These are phyloP conservation scores for Trichoderma sp. DNA, from an alignment of 2,329 filamentous ascomycete species.

Conservation along the genomic window DNA sequence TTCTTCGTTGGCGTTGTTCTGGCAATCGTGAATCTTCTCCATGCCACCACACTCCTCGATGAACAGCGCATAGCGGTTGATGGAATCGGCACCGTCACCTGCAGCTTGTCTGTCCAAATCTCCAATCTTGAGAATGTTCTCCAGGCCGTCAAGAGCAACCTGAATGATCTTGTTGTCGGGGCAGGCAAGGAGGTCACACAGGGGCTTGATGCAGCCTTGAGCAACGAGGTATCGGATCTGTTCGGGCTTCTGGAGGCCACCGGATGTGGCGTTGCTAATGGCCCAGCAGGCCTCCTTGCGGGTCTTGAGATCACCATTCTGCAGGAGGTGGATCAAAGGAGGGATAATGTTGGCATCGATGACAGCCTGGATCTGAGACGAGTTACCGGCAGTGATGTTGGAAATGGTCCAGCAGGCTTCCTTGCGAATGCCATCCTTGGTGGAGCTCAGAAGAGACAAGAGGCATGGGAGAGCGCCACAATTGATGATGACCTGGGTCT, in stretches of 20 bases:
- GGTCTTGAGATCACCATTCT: slow-evolving; percentile 98
- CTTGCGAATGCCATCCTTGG: slow-evolving; percentile 98
- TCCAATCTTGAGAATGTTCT: slow-evolving; percentile 99
- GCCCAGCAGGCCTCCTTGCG: slow-evolving; percentile 99
- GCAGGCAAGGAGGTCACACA: slow-evolving; percentile 92
- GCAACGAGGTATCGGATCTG: slow-evolving; percentile 95
- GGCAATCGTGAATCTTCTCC: slow-evolving; percentile 99
- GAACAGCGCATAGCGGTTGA: slow-evolving; percentile 97
- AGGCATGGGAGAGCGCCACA: slow-evolving; percentile 90
- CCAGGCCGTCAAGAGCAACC: slow-evolving; percentile 92
- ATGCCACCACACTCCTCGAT: slow-evolving; percentile 99
- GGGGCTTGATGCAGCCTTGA: slow-evolving; percentile 94
- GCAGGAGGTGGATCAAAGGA: slow-evolving; percentile 91
- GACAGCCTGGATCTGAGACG: slow-evolving; percentile 93
- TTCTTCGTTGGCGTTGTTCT: slow-evolving; percentile 99
- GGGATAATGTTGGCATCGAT: slow-evolving; percentile 97
- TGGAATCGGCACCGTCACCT: slow-evolving; percentile 70
- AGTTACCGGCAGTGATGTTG: slow-evolving; percentile 98
- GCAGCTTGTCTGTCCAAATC: slow-evolving; percentile 96
- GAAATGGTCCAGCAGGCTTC: slow-evolving; percentile 99
- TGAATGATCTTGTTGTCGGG: slow-evolving; percentile 99
- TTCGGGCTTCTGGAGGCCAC: slow-evolving; percentile 96
- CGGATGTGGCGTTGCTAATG: slow-evolving; percentile 97
- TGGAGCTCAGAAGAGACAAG: slow-evolving; percentile 91
- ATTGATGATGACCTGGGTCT: slow-evolving; percentile 99